Percentiles rank a stretch among this genome's conserved stretches.
These are phyloP conservation scores for Penicillium robsamsonii DNA, from an alignment of 495 filamentous ascomycete species.

Conservation along the genomic window DNA sequence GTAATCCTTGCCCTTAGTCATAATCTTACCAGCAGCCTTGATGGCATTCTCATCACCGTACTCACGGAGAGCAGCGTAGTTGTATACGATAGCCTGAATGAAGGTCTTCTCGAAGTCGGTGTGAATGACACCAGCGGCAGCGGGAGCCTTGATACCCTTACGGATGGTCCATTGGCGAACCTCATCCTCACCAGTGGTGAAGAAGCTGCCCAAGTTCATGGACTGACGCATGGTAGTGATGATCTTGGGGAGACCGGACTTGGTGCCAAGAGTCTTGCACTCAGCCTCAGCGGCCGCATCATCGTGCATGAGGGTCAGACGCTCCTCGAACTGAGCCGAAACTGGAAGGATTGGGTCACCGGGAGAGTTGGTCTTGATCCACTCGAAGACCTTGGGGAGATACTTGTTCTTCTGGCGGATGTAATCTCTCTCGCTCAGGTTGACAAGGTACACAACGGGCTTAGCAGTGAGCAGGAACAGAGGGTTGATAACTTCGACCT, in stretches of 20 bases:
- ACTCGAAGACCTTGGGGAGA: conserved; percentile 85
- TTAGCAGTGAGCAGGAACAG: conserved; percentile 94
- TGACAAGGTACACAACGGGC: conserved; percentile 95
- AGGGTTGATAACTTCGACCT: conserved; percentile 98
- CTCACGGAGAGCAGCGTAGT: conserved; percentile 76
- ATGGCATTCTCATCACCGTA: conserved; percentile 83
- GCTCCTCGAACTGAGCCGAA: conserved; percentile 89
- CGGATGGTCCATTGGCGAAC: conserved; percentile 98
- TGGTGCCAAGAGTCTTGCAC: conserved; percentile 82
- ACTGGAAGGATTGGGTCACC: conserved; percentile 91
- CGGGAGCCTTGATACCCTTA: conserved; percentile 93
- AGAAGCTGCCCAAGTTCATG: conserved; percentile 90
- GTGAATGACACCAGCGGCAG: conserved; percentile 97
- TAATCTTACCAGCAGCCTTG: conserved; percentile 90
- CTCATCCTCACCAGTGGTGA: conserved; percentile 95
- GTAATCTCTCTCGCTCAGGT: conserved; percentile 95
- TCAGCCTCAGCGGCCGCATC: conserved; percentile 82
- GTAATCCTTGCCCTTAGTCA: conserved; percentile 99
- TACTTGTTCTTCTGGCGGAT: conserved; percentile 99
- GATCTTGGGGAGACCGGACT: conserved; percentile 89
- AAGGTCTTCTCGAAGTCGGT: conserved; percentile 99
- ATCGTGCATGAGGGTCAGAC: conserved; percentile 71
- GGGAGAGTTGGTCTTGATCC: conserved; percentile 85
- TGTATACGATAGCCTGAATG: conserved; percentile 92
- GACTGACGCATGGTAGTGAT: conserved; percentile 90